phyloP scores from a whole-genome alignment of 2,329 filamentous ascomycete species.

The Colletotrichum cuscutae region DNA sequence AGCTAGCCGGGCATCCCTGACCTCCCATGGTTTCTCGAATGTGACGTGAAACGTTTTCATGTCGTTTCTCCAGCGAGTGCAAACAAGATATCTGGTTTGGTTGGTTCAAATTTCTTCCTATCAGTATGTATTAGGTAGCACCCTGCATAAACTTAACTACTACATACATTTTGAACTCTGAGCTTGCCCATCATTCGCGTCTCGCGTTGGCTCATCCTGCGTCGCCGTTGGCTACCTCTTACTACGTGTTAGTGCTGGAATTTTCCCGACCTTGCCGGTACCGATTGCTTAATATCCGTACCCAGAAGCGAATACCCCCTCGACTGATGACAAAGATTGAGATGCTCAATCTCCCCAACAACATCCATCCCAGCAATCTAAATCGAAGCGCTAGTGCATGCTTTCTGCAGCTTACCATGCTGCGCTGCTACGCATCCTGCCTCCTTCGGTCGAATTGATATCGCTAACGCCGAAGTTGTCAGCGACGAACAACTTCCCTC shows the following conservation, averaged over 20 bases:
- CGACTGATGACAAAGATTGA: background rate
- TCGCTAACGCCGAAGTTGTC: too few species aligned
- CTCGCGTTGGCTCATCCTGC: background rate
- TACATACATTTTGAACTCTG: background rate
- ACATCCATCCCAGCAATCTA: background rate
- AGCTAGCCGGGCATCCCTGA: conserved; percentile 22
- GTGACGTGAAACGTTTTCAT: conserved; percentile 27
- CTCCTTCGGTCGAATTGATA: too few species aligned
- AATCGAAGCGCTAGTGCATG: background rate
- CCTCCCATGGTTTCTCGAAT: conserved; percentile 13
- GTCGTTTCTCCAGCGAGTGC: conserved; percentile 21
- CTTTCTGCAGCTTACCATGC: background rate
- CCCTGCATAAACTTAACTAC: background rate
- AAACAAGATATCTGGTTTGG: background rate
- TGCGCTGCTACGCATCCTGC: background rate
- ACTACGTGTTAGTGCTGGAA: background rate
- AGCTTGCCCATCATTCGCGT: background rate
- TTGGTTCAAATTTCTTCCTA: background rate
- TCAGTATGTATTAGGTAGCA: background rate
- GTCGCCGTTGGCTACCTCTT: too few species aligned
- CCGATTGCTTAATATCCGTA: background rate
- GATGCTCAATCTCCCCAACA: background rate
- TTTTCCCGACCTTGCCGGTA: background rate
- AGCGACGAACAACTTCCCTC: too few species aligned
- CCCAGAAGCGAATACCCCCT: background rate